Evolutionary conservation across 1,139 yeast species (phyloP), one percentile per base, ranked within the genome.

Genomic region (Nematodospora anomalae): DNA sequence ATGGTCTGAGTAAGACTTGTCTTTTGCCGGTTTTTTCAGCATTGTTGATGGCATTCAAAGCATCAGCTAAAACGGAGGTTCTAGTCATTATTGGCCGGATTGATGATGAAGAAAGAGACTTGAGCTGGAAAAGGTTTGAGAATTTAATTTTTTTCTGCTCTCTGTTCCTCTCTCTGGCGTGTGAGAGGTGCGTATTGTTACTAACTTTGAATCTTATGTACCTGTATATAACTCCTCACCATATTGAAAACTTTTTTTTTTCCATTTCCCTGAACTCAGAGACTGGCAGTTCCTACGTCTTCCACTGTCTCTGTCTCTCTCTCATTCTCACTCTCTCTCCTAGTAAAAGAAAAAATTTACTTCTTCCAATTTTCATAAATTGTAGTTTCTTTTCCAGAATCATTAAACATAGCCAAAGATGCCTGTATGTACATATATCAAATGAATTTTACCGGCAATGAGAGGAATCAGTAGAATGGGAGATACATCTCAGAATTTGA

Each of bases 21-120:
- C 98, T 87, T 79, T 92, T 92, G 74, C 98, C 98, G 68, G 97
- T 83, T 76, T 90, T 92, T 79, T 92, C 98, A 71, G 98, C 98
- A 71, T 92, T 92, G 90, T 90, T 88, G 71, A 92, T 92, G 60
- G 96, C 82, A 71, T 92, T 90, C 67, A 92, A 85, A 67, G 98
- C 97, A 77, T 92, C 98, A 63, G 97, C 97, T 74, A 92, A 85
- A 68, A 87, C 98, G 58, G 98, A 92, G 60, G 97, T 79, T 80
- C 97, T 90, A 69, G 97, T 89, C 97, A 92, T 89, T 71, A 67
- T 74, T 30, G 21, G 21, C 8, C 21, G 15, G 6, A 21, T 34
- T 30, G 35, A 14, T 33, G 36, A 24, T 28, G 31, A 24, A 33
- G 36, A 28, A 28, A 13, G 16, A 28, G 23, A 28, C 27, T 20